Conservation (phyloP, 352 stramenopile genomes). For the Thalassiosira livingstoniorum region DNA sequence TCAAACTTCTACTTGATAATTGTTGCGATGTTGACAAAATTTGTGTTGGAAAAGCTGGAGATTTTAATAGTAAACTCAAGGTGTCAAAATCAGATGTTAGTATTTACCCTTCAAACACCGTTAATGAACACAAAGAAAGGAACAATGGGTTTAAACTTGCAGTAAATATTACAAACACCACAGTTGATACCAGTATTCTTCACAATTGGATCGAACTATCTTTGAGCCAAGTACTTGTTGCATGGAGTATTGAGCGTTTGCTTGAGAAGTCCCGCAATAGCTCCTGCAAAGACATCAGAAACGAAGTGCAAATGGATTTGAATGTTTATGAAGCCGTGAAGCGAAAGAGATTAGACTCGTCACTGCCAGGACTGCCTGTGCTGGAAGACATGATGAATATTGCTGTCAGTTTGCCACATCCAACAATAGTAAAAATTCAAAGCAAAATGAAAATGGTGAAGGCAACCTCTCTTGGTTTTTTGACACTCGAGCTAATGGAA, state of each 20-base stretch:
- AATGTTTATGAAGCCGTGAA: conserved; percentile 29
- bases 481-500: conserved; percentile 74
- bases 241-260: conserved; percentile 75
- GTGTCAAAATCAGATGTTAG: conserved; percentile 46
- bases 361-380: conserved; percentile 60
- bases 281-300: too few relatives aligned
- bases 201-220: conserved; percentile 75
- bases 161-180: conserved; percentile 77
- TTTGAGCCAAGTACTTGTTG: conserved; percentile 75
- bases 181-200: conserved; percentile 70
- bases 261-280: too few relatives aligned
- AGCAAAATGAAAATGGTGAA: conserved; percentile 54
- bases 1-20: conserved; percentile 55
- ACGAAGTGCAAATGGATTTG: conserved; percentile 15
- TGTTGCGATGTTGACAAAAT: conserved; percentile 30
- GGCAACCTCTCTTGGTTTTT: conserved; percentile 62
- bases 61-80: conserved; percentile 30
- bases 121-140: conserved; percentile 19
- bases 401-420: conserved; percentile 69
- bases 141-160: conserved; percentile 58
- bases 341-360: conserved; percentile 46
- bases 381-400: conserved; percentile 64
- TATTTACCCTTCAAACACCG: conserved; percentile 14
- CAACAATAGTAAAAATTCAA: conserved; percentile 59
- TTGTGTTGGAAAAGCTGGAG: conserved; percentile 25